These are phyloP conservation scores for Penicillium sp. DNA, from an alignment of 2,329 filamentous ascomycete species.

Conservation along the genomic window DNA sequence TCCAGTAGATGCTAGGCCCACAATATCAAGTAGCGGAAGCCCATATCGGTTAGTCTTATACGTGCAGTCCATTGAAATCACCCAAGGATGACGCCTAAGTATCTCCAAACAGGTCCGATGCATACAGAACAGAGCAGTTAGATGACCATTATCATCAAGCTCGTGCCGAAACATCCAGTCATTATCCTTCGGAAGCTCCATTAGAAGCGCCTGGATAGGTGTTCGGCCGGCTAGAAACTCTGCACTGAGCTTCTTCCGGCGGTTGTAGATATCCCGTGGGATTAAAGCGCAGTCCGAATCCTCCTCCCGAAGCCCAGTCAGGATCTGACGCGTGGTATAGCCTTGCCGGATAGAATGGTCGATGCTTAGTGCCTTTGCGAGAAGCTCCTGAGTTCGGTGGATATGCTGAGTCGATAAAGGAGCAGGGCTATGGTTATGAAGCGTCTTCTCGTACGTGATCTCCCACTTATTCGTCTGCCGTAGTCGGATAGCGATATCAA, in stretches of 20 bases:
- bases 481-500: no score
- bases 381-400: no score
- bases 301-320: background rate
- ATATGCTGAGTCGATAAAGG: no score
- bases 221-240: background rate
- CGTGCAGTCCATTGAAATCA: background rate
- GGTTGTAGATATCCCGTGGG: background rate
- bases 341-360: background rate
- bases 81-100: background rate
- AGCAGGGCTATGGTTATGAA: no score
- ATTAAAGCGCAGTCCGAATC: background rate
- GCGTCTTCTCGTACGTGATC: no score
- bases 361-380: background rate
- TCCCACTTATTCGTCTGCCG: no score
- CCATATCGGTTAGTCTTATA: background rate
- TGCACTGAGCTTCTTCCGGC: slow-evolving; percentile 1
- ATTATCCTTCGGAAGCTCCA: background rate
- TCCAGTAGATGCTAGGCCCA: background rate
- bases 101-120: background rate
- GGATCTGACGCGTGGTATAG: background rate
- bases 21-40: background rate
- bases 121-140: background rate
- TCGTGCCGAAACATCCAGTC: background rate
- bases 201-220: background rate
- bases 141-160: background rate